phyloP scores from a whole-genome alignment of 2,329 filamentous ascomycete species.

The Neurospora sp. region DNA sequence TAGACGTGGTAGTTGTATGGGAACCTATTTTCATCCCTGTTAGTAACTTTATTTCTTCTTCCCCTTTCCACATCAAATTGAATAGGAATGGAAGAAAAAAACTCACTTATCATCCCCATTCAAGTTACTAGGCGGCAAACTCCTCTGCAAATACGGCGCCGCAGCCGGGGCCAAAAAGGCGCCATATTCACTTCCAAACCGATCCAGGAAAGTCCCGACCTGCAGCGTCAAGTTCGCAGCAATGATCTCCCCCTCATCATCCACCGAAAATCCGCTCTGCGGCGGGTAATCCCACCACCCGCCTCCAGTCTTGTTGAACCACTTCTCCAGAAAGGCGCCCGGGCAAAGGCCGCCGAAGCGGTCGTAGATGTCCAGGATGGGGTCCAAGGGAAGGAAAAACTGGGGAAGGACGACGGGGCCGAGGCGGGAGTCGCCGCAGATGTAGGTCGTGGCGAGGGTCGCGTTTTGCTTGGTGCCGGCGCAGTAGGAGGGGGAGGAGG shows the following conservation, averaged over 20 bases:
- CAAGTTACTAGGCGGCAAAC: neutral
- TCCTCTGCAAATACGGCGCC: constrained; percentile 31
- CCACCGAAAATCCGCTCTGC: constrained; percentile 31
- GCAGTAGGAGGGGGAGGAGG: constrained; percentile 17
- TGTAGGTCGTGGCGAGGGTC: constrained; percentile 18
- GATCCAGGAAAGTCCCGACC: constrained; percentile 34
- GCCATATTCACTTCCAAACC: constrained; percentile 37
- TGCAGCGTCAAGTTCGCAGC: constrained; percentile 30
- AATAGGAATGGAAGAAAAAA: neutral
- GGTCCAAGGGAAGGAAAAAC: constrained; percentile 25
- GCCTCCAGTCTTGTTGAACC: constrained; percentile 17
- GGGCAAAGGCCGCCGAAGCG: constrained; percentile 21
- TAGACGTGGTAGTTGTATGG: constrained; percentile 42
- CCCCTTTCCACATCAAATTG: too few relatives aligned
- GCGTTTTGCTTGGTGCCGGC: constrained; percentile 22
- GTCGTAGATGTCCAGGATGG: constrained; percentile 20
- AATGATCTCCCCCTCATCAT: constrained; percentile 26
- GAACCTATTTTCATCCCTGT: constrained; percentile 15
- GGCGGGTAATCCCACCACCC: constrained; percentile 28
- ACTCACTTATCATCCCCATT: neutral
- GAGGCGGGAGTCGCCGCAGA: constrained; percentile 29
- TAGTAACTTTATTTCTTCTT: neutral
- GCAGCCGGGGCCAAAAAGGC: constrained; percentile 32
- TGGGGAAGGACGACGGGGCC: constrained; percentile 26
- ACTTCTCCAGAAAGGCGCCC: constrained; percentile 28